Evolutionary conservation across 805 yeast species (phyloP), one percentile per base, ranked within the genome.

Genomic region (Pichia nanzhaoensis): DNA sequence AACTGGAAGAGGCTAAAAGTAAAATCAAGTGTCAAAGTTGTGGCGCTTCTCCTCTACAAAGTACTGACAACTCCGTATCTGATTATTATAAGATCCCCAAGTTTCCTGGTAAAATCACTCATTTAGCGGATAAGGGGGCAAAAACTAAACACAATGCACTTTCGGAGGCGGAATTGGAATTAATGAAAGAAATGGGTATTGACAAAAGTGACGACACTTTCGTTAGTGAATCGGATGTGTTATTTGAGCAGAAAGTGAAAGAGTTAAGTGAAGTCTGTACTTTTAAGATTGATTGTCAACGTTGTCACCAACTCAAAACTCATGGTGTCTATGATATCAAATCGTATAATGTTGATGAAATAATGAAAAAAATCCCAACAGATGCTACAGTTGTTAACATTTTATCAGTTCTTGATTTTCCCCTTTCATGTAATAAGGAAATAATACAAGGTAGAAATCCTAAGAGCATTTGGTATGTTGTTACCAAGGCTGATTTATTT

Each of bases 361-460:
- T 72, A 1, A 42, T 68, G 45, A 51, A 53, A 5, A 46, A 50
- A 2, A 65, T 75, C 19, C 87, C 80, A 2, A 55, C 53, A 3
- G 53, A 61, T 28, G 72, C 77, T 3, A 69, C 70, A 8, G 52
- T 83, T 1, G 71, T 82, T 2, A 80, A 83, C 55, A 77, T 84
- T 1, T 66, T 82, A 9, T 80, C 84, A 31, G 78, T 84, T 1
- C 60, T 73, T 13, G 95, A 86, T 52, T 85, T 86, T 56, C 96
- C 96, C 1, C 64, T 82, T 34, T 71, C 81, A 6, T 55, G 81
- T 3, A 65, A 72, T 46, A 53, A 56, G 7, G 51, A 56, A 3
- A 61, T 76, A 8, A 55, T 67, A 21, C 55, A 66, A 33, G 59
- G 58, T 37, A 53, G 71, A 27, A 52, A 64, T 3, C 63, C 70